Evolutionary conservation across 768 basidiomycete genomes (phyloP), one percentile per base, ranked within the genome.

Genomic region (Suillus paluster): DNA sequence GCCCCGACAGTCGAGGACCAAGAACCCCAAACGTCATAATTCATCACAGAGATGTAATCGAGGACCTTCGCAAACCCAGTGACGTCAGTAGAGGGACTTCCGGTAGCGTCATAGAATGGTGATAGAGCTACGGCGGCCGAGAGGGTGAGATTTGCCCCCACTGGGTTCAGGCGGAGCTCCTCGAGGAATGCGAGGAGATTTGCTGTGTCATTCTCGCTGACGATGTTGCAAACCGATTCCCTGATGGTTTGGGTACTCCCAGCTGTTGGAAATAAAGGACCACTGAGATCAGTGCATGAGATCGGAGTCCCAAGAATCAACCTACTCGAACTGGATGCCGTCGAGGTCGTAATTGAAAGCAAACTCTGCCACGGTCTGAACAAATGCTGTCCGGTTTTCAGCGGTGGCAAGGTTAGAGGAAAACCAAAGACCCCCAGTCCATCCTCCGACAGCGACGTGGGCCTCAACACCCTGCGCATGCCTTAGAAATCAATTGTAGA

Each of bases 101-200:
- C 89, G 53, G 82, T 78, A 11, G 83, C 63, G 36, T 84, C 88
- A 2, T 75, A 70, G 78, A 90, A 97, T 3, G 94, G 90, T 53
- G 72, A 80, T 56, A 89, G 76, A 54, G 85, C 78, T 12, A 84
- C 81, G 3, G 93, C 88, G 2, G 87, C 87, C 19, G 91, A 87
- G 46, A 97, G 76, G 27, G 85, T 86, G 54, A 92, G 73, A 1
- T 83, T 81, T 4, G 78, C 69, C 0, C 81, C 79, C 1, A 82
- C 78, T 9, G 87, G 76, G 46, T 84, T 77, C 11, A 67, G 61
- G 45, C 91, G 86, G 23, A 97, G 84, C 38, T 83, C 81, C 66
- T 88, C 80, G 15, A 98, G 80, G 79, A 96, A 93, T 5, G 77
- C 63, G 38, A 95, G 83, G 75, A 90, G 92, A 73, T 97, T 96